These are phyloP conservation scores for Calonectria hawksworthii DNA, from an alignment of 2,329 filamentous ascomycete genomes.

Conservation along the genomic window DNA sequence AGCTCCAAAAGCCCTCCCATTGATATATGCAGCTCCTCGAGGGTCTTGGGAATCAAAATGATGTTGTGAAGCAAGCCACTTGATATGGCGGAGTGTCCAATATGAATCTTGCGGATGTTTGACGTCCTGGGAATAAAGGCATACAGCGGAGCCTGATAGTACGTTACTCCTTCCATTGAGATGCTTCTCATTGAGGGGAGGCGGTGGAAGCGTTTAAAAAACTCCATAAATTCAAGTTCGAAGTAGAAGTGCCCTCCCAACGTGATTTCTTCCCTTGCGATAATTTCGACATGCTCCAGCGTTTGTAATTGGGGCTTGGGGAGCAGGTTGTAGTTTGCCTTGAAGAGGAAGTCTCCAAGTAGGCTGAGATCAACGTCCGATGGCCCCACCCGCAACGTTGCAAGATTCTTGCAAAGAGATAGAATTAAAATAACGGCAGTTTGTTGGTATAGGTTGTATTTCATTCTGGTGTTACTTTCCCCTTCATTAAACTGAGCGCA, in stretches of 20 bases:
- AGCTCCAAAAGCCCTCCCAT: constrained; percentile 2
- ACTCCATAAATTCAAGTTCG: constrained; percentile 18
- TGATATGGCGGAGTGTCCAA: constrained; percentile 4
- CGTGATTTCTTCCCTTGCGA: neutral
- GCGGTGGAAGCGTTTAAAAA: constrained; percentile 12
- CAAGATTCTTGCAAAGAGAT: constrained; percentile 19
- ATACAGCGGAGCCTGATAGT: constrained; percentile 4
- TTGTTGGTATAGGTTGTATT: neutral
- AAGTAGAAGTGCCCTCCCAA: neutral
- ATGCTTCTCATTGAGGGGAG: neutral
- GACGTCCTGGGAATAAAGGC: constrained; percentile 13
- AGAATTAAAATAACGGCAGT: constrained; percentile 18
- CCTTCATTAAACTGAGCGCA: neutral
- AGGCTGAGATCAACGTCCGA: neutral
- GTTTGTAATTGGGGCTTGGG: neutral
- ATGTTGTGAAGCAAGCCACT: constrained; percentile 9
- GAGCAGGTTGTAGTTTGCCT: constrained; percentile 20
- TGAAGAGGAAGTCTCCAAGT: constrained; percentile 13
- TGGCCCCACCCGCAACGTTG: neutral
- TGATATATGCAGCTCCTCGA: constrained; percentile 19
- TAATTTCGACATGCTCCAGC: neutral
- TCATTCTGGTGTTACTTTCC: neutral
- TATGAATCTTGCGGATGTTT: constrained; percentile 21
- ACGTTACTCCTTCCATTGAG: neutral
- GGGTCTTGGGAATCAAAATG: constrained; percentile 17